phyloP scores from a whole-genome alignment of 345 rosid species.

The Eucalyptus camaldulensis region DNA sequence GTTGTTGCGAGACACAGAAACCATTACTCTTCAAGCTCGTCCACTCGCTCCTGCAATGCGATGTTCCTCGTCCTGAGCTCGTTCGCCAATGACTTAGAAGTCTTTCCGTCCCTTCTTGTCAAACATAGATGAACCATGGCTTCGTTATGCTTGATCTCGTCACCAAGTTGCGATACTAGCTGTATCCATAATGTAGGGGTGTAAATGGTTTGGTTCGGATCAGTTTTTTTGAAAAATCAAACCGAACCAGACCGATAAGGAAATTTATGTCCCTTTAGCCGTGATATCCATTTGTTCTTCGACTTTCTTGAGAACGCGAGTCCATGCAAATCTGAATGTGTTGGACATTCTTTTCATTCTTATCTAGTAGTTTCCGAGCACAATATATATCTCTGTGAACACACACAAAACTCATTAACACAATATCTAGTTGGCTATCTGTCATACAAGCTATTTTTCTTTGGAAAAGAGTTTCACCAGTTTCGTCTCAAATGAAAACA shows the following conservation, averaged over 20 bases:
- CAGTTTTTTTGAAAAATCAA: rapidly evolving
- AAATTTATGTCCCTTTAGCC: background rate
- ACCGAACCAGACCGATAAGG: too few species aligned
- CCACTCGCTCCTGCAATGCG: background rate
- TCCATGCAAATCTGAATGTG: background rate
- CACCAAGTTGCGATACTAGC: background rate
- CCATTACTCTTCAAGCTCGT: background rate
- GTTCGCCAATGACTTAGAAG: background rate
- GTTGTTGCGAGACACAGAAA: background rate
- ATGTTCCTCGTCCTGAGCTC: background rate
- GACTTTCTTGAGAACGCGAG: background rate
- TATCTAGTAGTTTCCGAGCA: background rate
- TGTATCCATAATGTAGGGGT: background rate
- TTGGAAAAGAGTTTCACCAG: background rate
- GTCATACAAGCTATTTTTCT: background rate
- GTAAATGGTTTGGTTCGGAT: too few species aligned
- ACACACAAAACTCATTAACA: background rate
- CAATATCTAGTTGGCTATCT: background rate
- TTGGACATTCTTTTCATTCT: background rate
- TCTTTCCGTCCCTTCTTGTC: background rate
- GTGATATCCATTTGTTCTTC: background rate
- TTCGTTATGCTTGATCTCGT: background rate
- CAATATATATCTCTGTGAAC: too few species aligned
- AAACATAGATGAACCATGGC: background rate
- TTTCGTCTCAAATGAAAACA: background rate